These are phyloP conservation scores for Guadua angustifolia DNA, from an alignment of 176 grass and related monocot genomes.

Conservation along the genomic window DNA sequence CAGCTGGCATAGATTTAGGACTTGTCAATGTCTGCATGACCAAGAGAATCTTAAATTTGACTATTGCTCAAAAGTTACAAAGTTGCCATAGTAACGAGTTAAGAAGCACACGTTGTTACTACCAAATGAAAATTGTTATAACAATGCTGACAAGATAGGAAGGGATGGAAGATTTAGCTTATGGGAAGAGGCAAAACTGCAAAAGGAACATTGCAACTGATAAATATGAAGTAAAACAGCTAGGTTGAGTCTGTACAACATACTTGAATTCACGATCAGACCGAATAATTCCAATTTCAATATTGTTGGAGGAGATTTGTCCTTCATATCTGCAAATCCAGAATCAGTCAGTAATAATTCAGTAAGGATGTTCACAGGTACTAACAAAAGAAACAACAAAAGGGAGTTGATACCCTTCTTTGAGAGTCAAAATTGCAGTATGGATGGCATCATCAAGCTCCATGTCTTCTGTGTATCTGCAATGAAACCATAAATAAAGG, in stretches of 20 bases:
- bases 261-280: slow-evolving; percentile 92
- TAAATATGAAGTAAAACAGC: slow-evolving; percentile 32
- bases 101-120: neutral
- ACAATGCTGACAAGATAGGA: neutral
- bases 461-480: slow-evolving; percentile 95
- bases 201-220: neutral
- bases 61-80: neutral
- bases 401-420: slow-evolving; percentile 83
- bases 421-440: slow-evolving; percentile 93
- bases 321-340: slow-evolving; percentile 78
- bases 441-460: slow-evolving; percentile 99
- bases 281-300: slow-evolving; percentile 94
- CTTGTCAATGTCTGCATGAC: neutral
- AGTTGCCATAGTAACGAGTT: neutral
- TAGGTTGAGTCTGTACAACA: neutral
- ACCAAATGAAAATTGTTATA: neutral
- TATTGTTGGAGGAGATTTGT: slow-evolving; percentile 94
- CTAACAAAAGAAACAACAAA: slow-evolving; percentile 1
- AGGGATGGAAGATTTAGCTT: neutral
- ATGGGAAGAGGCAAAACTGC: neutral
- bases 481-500: slow-evolving; percentile 26
- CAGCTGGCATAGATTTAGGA: neutral
- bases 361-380: slow-evolving; percentile 24
- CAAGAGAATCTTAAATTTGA: neutral
- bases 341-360: slow-evolving; percentile 26